Base-by-base conservation (phyloP, 2,329 filamentous ascomycete species). In the Aspergillus ruber region DNA sequence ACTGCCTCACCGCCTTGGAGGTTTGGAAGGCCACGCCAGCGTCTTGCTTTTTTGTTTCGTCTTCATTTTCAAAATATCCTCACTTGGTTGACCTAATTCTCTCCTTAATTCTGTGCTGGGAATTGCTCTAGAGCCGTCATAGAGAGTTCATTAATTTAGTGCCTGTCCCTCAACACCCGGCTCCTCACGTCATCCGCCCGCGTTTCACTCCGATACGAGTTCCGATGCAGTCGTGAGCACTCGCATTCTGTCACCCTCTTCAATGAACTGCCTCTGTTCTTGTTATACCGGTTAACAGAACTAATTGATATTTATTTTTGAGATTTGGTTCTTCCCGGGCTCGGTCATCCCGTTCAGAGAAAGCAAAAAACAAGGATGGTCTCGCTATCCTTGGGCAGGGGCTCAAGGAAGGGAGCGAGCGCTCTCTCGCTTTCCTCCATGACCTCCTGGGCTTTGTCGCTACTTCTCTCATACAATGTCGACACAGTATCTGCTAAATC, bases 401-500 rank as follows among this genome's bases (percentile, higher is more conserved):
- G 39, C 12, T 46, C 52, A 12, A 42, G 40, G 49, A 50, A 46
- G 12, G 18, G 17, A 42, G 45, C 36, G 44, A 50, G 50, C 12
- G 41, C 50, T 45, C 40, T 49, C 25, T 38, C 48, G 45, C 47
- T 61, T 35, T 52, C 60, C 23, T 55, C 56, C 45, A 48, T 61
- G 41, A 50, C 60, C 20, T 55, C 56, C 46, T 64, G 57, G 54
- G 44, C 54, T 2, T 45, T 65, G 21, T 61, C 55, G 23, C 44
- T 66, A n/a, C 48, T 63, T 17, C 48, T 63, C 10, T 47, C 61
- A 12, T 41, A 61, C 36, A 63, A 51, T 40, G 56, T 62, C 5
- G 47, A 54, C 17, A 45, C 55, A 29, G 57, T 54, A 3, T 52
- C 53, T 12, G 63, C 66, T 15, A 82, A 81, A 64, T 77, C 79